These are phyloP conservation scores for Lecanicillium sp. DNA, from an alignment of 2,329 filamentous ascomycete genomes.

Conservation along the genomic window DNA sequence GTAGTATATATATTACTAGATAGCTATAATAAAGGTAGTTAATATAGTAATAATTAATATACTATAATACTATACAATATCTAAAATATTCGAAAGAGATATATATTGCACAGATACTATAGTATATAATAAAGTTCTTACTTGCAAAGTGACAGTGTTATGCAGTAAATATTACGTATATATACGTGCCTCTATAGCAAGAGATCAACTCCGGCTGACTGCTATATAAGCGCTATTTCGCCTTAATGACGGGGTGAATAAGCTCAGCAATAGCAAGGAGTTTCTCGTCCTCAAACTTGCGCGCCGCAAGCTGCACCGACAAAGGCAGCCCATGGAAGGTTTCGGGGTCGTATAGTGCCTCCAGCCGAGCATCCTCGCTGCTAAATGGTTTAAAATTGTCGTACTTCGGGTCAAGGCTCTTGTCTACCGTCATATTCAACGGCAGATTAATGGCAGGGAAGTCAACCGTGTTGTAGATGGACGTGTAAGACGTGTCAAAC, in stretches of 20 bases:
- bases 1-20: no score
- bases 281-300: slow-evolving; percentile 11
- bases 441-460: not conserved
- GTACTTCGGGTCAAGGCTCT: not conserved
- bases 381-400: not conserved
- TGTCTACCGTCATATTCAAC: slow-evolving; percentile 1
- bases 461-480: slow-evolving; percentile 1
- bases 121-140: no score
- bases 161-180: no score
- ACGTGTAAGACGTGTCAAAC: not conserved
- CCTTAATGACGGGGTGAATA: slow-evolving; percentile 1
- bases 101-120: no score
- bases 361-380: not conserved
- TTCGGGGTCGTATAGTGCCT: slow-evolving; percentile 8
- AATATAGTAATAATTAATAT: no score
- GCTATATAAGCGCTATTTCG: no score
- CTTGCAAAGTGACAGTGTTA: no score
- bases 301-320: slow-evolving; percentile 8
- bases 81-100: no score
- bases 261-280: slow-evolving; percentile 10
- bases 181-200: no score
- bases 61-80: no score
- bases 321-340: slow-evolving; percentile 10
- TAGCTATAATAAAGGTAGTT: no score
- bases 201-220: no score